phyloP scores from a whole-genome alignment of 78 protist genomes.

The Dictyostelium intermedium region DNA sequence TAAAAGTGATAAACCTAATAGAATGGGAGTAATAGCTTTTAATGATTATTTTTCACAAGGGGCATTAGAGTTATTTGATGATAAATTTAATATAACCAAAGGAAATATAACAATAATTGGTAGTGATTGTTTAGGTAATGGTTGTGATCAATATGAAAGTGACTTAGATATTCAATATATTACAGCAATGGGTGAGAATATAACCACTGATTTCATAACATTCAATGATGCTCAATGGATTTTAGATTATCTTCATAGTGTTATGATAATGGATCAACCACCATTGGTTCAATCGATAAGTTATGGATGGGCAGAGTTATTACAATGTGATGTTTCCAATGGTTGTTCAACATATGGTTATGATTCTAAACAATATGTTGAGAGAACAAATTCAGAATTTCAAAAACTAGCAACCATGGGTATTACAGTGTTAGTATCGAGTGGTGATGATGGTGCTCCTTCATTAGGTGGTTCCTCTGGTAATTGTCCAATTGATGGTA shows the following conservation, averaged over 20 bases:
- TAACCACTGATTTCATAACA: constrained; percentile 33
- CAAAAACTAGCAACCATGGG: constrained; percentile 81
- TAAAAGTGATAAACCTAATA: background rate
- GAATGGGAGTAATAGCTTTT: constrained; percentile 53
- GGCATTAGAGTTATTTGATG: constrained; percentile 35
- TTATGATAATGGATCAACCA: background rate
- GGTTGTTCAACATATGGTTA: constrained; percentile 45
- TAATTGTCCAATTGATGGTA: constrained; percentile 64
- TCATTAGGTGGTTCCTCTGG: constrained; percentile 48
- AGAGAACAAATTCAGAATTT: constrained; percentile 58
- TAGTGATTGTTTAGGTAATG: constrained; percentile 19
- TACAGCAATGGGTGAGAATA: constrained; percentile 51
- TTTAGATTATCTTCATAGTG: constrained; percentile 16
- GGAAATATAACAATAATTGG: constrained; percentile 28
- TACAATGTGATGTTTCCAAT: constrained; percentile 47
- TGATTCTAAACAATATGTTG: constrained; percentile 28
- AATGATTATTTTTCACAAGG: constrained; percentile 62
- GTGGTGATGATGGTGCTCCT: constrained; percentile 89
- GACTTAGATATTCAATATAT: constrained; percentile 73
- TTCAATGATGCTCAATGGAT: constrained; percentile 67
- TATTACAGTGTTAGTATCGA: constrained; percentile 61
- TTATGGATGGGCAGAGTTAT: constrained; percentile 78
- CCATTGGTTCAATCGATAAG: constrained; percentile 66
- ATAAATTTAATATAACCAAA: background rate
- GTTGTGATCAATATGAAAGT: constrained; percentile 68